phyloP scores from a whole-genome alignment of 345 rosid genomes.

The Aquilaria yunnanensis region DNA sequence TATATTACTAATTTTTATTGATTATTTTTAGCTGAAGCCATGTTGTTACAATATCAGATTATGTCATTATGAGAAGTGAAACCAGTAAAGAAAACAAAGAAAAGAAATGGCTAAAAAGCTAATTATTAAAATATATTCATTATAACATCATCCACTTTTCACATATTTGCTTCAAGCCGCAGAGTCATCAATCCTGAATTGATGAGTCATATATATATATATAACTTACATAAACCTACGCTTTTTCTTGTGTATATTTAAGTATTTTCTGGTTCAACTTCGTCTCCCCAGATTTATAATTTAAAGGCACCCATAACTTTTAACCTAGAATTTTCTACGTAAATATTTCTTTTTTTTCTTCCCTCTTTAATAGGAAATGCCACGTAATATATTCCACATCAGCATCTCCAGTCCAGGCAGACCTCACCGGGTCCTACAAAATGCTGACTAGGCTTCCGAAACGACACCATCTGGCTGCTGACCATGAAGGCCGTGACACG shows the following conservation, averaged over 20 bases:
- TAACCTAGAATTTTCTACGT: neutral
- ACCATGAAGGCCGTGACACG: conserved; percentile 93
- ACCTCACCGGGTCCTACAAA: conserved; percentile 52
- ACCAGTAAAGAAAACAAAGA: too few relatives aligned
- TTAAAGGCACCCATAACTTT: neutral
- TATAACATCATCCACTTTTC: too few relatives aligned
- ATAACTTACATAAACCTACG: conserved; percentile 2
- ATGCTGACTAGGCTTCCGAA: conserved; percentile 73
- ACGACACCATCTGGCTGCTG: conserved; percentile 83
- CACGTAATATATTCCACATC: conserved; percentile 12
- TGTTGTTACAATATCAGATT: too few relatives aligned
- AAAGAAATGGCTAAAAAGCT: too few relatives aligned
- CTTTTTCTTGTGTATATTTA: too few relatives aligned
- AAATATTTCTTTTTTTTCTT: neutral
- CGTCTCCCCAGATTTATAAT: conserved; percentile 26
- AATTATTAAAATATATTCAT: too few relatives aligned
- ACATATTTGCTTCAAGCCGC: too few relatives aligned
- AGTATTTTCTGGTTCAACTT: conserved; percentile 26
- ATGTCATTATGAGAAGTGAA: too few relatives aligned
- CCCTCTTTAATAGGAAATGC: neutral
- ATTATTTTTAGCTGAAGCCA: too few relatives aligned
- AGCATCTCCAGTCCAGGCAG: conserved; percentile 68
- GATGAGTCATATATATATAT: neutral
- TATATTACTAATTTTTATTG: too few relatives aligned
- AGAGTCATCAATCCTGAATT: conserved; percentile 2